phyloP scores from a whole-genome alignment of 1,284 basidiomycete species.

The Exobasidium cylindrosporum region DNA sequence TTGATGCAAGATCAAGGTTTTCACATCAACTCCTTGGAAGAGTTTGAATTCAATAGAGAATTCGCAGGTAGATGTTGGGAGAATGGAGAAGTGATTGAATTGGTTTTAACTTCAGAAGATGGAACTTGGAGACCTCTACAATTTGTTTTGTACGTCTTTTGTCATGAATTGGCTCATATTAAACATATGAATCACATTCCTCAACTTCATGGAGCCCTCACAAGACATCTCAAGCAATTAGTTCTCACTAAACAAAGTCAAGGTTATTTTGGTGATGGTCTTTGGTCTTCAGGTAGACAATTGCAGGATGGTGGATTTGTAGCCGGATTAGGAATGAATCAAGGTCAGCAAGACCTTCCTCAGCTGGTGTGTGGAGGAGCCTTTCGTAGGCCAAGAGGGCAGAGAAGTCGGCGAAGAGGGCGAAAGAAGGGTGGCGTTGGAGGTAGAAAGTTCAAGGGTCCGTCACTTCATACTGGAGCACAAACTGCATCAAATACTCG shows the following conservation, averaged over 20 bases:
- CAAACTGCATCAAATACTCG: slow-evolving; percentile 37
- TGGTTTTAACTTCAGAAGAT: slow-evolving; percentile 31
- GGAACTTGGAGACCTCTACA: slow-evolving; percentile 35
- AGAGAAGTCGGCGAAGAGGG: neutral
- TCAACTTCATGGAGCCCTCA: slow-evolving; percentile 36
- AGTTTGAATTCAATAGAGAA: slow-evolving; percentile 40
- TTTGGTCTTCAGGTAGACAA: slow-evolving; percentile 38
- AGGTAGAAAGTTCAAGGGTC: slow-evolving; percentile 18
- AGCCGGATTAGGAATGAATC: slow-evolving; percentile 25
- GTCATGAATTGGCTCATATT: slow-evolving; percentile 44
- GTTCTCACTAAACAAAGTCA: slow-evolving; percentile 28
- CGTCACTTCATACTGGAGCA: slow-evolving; percentile 38
- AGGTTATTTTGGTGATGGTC: slow-evolving; percentile 43
- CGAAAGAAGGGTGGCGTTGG: neutral
- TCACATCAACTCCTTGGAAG: slow-evolving; percentile 41
- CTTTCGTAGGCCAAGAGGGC: slow-evolving; percentile 7
- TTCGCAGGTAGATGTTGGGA: slow-evolving; percentile 46
- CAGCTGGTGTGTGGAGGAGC: slow-evolving; percentile 40
- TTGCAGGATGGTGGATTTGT: slow-evolving; percentile 30
- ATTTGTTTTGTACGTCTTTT: slow-evolving; percentile 37
- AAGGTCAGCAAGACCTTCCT: slow-evolving; percentile 24
- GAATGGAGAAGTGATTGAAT: slow-evolving; percentile 40
- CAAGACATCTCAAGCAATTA: slow-evolving; percentile 27
- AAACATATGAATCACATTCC: slow-evolving; percentile 45
- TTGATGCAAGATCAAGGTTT: slow-evolving; percentile 41